Evolutionary conservation across 2,329 filamentous ascomycete genomes (phyloP).

Genomic region (Neonectria sp.): DNA sequence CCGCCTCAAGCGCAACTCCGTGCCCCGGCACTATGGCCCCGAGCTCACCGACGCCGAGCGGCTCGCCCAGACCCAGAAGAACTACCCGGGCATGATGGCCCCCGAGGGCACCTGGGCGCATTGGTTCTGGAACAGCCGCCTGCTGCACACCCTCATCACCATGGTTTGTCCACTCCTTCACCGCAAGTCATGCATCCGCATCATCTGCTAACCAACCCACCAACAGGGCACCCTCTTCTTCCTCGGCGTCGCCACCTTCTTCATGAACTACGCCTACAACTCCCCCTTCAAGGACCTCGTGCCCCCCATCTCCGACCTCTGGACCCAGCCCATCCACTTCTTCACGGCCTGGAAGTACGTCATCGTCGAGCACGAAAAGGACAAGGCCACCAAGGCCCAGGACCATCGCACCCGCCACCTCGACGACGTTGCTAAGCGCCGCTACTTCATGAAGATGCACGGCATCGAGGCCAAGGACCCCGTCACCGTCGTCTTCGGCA

Average conservation of each 20-base stretch:
- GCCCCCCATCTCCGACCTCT: slow-evolving; percentile 78
- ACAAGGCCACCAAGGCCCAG: slow-evolving; percentile 76
- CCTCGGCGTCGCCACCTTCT: slow-evolving; percentile 81
- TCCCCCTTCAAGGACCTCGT: slow-evolving; percentile 87
- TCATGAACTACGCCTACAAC: slow-evolving; percentile 82
- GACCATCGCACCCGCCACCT: slow-evolving; percentile 81
- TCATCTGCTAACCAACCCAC: slow-evolving; percentile 21
- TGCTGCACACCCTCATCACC: slow-evolving; percentile 86
- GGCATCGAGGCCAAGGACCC: slow-evolving; percentile 78
- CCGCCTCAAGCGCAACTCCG: slow-evolving; percentile 69
- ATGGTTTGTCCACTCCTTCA: slow-evolving; percentile 70
- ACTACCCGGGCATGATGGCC: slow-evolving; percentile 93
- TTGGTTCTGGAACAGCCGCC: slow-evolving; percentile 85
- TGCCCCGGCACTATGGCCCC: slow-evolving; percentile 82
- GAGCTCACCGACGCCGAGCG: slow-evolving; percentile 76
- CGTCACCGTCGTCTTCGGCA: slow-evolving; percentile 63
- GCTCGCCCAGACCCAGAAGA: slow-evolving; percentile 75
- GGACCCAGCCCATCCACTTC: slow-evolving; percentile 79
- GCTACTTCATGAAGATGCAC: slow-evolving; percentile 88
- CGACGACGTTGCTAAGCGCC: slow-evolving; percentile 90
- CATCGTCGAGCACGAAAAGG: slow-evolving; percentile 81
- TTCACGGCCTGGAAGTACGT: slow-evolving; percentile 78
- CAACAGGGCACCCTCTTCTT: slow-evolving; percentile 74
- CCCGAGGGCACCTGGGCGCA: slow-evolving; percentile 85
- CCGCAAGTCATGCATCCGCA: not conserved